Base-by-base conservation (phyloP, 768 basidiomycete genomes). In the Mycena metata region DNA sequence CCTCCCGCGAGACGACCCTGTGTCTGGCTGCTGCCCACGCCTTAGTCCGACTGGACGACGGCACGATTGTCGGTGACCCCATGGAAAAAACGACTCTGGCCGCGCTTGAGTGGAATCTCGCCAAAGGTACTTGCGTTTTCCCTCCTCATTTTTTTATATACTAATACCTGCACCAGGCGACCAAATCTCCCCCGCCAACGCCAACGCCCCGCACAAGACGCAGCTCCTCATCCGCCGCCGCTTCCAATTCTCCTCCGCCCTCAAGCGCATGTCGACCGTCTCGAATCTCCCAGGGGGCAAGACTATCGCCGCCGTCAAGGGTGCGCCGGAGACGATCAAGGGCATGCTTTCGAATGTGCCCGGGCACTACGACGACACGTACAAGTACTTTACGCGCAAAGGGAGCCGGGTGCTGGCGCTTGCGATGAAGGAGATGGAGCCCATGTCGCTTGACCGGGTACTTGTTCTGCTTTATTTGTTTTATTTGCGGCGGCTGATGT, bases 11-110 rank as follows among this genome's bases (percentile, higher is more conserved):
- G 71, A 98, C 98, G 0, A 94, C 90, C 5, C 82, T 92, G 0
- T 94, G 95, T 70, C 89, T 99, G 24, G 97, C 97, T 23, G 90
- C 96, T 11, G 96, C 98, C 1, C 98, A 99, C 75, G 97, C 98
- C 0, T 83, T 99, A 13, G 98, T 99, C 43, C 86, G 93, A 52
- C 85, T 99, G 26, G 97, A 99, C 73, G 97, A 99, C 73, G 97
- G 95, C 11, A 91, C 91, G 1, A 83, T 96, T 42, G 96, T 99
- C 47, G 98, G 98, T 5, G 98, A 99, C 77, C 98, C 98, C 0
- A 99, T 99, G 98, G 98, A 99, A 80, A 96, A 96, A 82, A 96
- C 94, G 0, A 97, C 98, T 0, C 83, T 99, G 9, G 93, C 94
- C 68, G 91, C 95, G 3, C 85, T 99, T 33, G 91, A 94, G 54